These are phyloP conservation scores for Peziza echinospora DNA, from an alignment of 495 filamentous ascomycete species.

Conservation along the genomic window DNA sequence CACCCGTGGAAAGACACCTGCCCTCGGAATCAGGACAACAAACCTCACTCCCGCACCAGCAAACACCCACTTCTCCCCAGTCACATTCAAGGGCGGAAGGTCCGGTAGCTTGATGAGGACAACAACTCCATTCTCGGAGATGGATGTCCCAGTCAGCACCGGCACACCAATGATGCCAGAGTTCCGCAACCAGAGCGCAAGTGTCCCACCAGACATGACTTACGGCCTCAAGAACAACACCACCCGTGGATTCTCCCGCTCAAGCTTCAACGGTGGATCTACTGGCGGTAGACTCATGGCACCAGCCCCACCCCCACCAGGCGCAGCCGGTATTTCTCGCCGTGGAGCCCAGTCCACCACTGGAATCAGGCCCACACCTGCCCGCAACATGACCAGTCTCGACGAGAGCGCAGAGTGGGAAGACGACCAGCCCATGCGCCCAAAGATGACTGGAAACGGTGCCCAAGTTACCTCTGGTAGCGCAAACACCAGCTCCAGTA, in stretches of 20 bases:
- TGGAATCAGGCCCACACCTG: conserved; percentile 12
- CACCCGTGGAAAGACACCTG: conserved; percentile 12
- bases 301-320: conserved; percentile 14
- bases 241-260: conserved; percentile 25
- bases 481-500: conserved; percentile 7
- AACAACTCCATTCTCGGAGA: conserved; percentile 60
- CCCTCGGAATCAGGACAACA: conserved; percentile 7
- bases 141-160: conserved; percentile 63
- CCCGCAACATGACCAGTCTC: conserved; percentile 18
- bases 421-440: conserved; percentile 3
- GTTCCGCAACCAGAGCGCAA: conserved; percentile 53
- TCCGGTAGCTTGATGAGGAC: conserved; percentile 13
- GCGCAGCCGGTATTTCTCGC: conserved; percentile 10
- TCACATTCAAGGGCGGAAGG: conserved; percentile 11
- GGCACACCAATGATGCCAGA: conserved; percentile 46
- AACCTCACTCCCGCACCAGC: background rate
- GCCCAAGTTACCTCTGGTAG: background rate
- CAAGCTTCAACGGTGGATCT: conserved; percentile 36
- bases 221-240: conserved; percentile 28
- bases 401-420: conserved; percentile 21
- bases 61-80: conserved; percentile 4
- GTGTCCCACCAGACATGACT: conserved; percentile 81
- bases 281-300: conserved; percentile 24
- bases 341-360: conserved; percentile 17
- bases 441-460: background rate